A percentile compares a stretch with the other conserved stretches of the same genome.
phyloP scores from a whole-genome alignment of 768 basidiomycete species.

The Suillus weaverae region DNA sequence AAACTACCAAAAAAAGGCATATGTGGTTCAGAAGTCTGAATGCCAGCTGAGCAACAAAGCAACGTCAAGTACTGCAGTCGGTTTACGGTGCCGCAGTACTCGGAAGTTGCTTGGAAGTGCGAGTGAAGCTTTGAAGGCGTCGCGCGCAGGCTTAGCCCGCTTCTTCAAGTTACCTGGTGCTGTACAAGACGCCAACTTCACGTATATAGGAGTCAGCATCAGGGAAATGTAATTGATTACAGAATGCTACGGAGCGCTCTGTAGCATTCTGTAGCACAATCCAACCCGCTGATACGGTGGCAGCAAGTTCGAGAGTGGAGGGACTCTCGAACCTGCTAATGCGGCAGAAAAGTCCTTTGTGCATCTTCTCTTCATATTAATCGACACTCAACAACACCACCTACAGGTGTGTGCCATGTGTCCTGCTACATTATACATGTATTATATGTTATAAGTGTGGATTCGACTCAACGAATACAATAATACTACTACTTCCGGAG shows the following conservation, averaged over 20 bases:
- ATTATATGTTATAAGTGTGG: background rate
- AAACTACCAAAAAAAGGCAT: background rate
- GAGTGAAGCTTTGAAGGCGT: background rate
- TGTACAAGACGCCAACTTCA: background rate
- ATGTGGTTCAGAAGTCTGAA: background rate
- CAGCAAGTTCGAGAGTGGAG: too few relatives aligned
- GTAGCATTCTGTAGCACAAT: too few relatives aligned
- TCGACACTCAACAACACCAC: background rate
- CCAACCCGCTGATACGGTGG: too few relatives aligned
- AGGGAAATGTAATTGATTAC: too few relatives aligned
- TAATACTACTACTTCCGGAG: slow-evolving; percentile 5
- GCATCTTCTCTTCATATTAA: background rate
- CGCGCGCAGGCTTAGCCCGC: background rate
- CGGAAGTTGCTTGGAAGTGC: background rate
- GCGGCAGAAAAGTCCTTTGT: background rate
- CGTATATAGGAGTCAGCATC: too few relatives aligned
- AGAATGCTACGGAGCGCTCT: too few relatives aligned
- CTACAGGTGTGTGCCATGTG: background rate
- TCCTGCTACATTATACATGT: background rate
- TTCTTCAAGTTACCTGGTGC: background rate
- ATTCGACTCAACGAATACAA: background rate
- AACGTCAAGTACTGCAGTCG: background rate
- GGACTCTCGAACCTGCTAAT: background rate
- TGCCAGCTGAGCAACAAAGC: background rate
- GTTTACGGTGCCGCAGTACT: background rate